These are phyloP conservation scores for Monosporascus ibericus DNA, from an alignment of 2,329 filamentous ascomycete genomes.

Conservation along the genomic window DNA sequence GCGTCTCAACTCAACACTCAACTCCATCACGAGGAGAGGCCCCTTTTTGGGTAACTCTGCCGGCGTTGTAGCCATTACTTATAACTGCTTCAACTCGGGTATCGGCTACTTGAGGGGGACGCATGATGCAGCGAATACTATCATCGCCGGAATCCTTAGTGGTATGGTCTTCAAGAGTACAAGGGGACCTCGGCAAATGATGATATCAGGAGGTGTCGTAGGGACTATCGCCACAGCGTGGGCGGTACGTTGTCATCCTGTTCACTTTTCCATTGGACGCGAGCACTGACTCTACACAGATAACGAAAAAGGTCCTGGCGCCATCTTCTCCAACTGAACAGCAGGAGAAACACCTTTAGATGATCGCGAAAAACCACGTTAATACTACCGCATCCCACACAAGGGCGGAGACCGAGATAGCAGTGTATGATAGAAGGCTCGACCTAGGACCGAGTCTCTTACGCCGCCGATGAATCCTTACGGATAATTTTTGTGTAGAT, in stretches of 20 bases:
- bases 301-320: conserved; percentile 22
- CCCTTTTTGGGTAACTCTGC: conserved; percentile 96
- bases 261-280: conserved; percentile 1
- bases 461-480: conserved; percentile 14
- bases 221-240: conserved; percentile 78
- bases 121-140: conserved; percentile 85
- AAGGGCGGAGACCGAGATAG: conserved; percentile 6
- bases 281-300: conserved; percentile 18
- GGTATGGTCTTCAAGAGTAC: conserved; percentile 98
- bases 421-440: conserved; percentile 24
- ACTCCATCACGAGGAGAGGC: conserved; percentile 86
- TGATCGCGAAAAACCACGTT: conserved; percentile 2
- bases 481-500: conserved; percentile 12
- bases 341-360: conserved; percentile 15
- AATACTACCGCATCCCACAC: conserved; percentile 2
- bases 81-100: conserved; percentile 86
- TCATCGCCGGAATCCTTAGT: conserved; percentile 77
- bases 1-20: conserved; percentile 87
- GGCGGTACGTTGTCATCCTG: conserved; percentile 62
- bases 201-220: conserved; percentile 88
- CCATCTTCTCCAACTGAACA: conserved; percentile 6
- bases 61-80: conserved; percentile 90
- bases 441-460: conserved; percentile 8
- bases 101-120: conserved; percentile 75
- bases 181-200: conserved; percentile 80